phyloP scores from a whole-genome alignment of 805 yeast genomes.

The Candida hungchunana region DNA sequence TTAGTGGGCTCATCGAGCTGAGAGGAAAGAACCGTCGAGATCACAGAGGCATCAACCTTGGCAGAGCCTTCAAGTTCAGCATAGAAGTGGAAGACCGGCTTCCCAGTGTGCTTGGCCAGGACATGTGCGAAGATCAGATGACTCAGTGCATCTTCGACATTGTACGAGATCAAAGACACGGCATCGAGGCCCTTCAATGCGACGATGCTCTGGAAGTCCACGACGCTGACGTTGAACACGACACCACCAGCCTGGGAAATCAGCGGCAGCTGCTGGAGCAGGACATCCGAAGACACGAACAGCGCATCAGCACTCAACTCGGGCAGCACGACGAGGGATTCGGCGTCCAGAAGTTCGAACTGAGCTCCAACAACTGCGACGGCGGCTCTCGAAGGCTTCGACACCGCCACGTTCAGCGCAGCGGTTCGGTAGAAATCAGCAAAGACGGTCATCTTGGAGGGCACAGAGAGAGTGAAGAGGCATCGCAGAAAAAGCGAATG shows the following conservation, averaged over 20 bases:
- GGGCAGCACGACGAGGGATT: conserved; percentile 13
- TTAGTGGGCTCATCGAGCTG: conserved; percentile 21
- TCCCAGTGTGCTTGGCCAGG: conserved; percentile 42
- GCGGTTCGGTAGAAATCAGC: conserved; percentile 7
- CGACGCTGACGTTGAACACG: conserved; percentile 58
- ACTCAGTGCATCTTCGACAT: conserved; percentile 46
- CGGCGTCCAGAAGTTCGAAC: conserved; percentile 16
- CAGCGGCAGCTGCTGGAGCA: conserved; percentile 64
- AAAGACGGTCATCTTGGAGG: background rate
- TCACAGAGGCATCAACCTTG: conserved; percentile 14
- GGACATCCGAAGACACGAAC: conserved; percentile 41
- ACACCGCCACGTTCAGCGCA: conserved; percentile 7
- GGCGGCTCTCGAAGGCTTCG: conserved; percentile 12
- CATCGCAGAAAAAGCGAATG: background rate
- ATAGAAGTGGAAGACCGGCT: conserved; percentile 70
- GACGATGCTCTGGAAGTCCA: conserved; percentile 70
- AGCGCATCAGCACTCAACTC: conserved; percentile 3
- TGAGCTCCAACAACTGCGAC: conserved; percentile 3
- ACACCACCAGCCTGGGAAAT: conserved; percentile 42
- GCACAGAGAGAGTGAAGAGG: background rate
- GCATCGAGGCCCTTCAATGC: conserved; percentile 67
- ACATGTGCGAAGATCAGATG: conserved; percentile 56
- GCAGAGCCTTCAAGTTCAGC: conserved; percentile 5
- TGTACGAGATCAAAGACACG: conserved; percentile 64
- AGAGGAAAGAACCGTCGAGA: conserved; percentile 18